phyloP scores from a whole-genome alignment of 2,329 filamentous ascomycete species.

The Neonectria sp. region DNA sequence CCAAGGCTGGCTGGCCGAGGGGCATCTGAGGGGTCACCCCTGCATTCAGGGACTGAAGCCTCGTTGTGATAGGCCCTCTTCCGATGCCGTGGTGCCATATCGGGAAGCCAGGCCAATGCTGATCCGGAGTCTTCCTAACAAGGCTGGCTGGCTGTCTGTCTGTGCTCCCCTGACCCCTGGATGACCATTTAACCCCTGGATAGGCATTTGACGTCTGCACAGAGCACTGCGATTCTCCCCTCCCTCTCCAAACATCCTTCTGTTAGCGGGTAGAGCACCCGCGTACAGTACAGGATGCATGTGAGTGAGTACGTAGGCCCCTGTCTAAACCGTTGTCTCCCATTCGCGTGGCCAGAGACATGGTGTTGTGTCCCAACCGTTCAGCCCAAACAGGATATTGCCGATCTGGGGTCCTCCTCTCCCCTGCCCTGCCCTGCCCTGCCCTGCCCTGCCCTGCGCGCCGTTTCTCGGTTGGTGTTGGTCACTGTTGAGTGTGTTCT shows the following conservation, averaged over 20 bases:
- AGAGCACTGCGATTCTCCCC: background rate
- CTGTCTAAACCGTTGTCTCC: background rate
- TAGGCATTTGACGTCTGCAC: background rate
- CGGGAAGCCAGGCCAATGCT: constrained; percentile 6
- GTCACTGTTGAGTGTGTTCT: background rate
- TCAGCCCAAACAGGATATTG: constrained; percentile 33
- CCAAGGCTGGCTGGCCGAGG: constrained; percentile 4
- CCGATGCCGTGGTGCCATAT: constrained; percentile 15
- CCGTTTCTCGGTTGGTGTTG: constrained; percentile 11
- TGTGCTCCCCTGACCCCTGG: constrained; percentile 1
- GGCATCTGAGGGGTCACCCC: background rate
- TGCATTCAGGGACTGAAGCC: background rate
- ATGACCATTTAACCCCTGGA: background rate
- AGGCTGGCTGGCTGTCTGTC: background rate
- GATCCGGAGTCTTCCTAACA: constrained; percentile 7
- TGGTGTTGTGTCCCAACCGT: background rate
- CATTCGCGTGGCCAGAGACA: constrained; percentile 1
- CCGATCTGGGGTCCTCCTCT: constrained; percentile 38
- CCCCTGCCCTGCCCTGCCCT: constrained; percentile 6
- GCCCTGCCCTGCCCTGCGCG: constrained; percentile 27
- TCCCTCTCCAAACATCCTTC: background rate
- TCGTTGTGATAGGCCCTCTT: background rate
- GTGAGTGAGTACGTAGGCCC: background rate
- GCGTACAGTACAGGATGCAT: background rate
- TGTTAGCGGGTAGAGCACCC: background rate